Evolutionary conservation across 495 filamentous ascomycete genomes (phyloP), one percentile per base, ranked within the genome.

Genomic region (Trichoderma gamsii): DNA sequence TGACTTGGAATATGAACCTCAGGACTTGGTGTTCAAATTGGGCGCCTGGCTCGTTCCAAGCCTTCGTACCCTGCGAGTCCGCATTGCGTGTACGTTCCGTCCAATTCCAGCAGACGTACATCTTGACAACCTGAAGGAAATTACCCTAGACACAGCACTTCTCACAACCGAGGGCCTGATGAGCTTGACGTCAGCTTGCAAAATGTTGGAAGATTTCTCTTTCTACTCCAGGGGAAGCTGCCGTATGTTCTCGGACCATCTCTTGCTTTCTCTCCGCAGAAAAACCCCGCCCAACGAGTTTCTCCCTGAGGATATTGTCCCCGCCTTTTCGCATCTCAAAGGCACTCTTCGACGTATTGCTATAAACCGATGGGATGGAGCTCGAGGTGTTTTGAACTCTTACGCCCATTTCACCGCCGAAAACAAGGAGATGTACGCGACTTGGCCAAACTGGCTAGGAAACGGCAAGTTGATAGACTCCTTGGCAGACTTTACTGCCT

Each of bases 361-460:
- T 21, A 56, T 56, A 16, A 56, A 56, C n/a, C 51, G 51, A 21
- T 56, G 51, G 51, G n/a, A 56, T 56, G 51, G 51, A 7, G 51
- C 21, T 25, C 51, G 51, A 56, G 51, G 51, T 11, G 51, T 5
- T 4, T 16, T n/a, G 2, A n/a, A 25, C n/a, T 11, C 16, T n/a
- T 6, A 56, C n/a, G n/a, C 21, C 51, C 4, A 56, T 25, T 23
- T 56, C 51, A 56, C 51, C 8, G 2, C 18, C n/a, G 51, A 56
- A 21, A 56, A 25, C n/a, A n/a, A 21, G n/a, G 18, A 23, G 18
- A 21, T 21, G 8, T 56, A 56, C 21, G 51, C 51, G 8, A 23
- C 51, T n/a, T 56, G 51, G 51, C 51, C 51, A 11, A 6, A 3
- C 16, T 56, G 51, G 51, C 25, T n/a, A 11, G 51, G 51, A 25